Evolutionary conservation across 1,284 basidiomycete species (phyloP).

Genomic region (Irpex lacteus): DNA sequence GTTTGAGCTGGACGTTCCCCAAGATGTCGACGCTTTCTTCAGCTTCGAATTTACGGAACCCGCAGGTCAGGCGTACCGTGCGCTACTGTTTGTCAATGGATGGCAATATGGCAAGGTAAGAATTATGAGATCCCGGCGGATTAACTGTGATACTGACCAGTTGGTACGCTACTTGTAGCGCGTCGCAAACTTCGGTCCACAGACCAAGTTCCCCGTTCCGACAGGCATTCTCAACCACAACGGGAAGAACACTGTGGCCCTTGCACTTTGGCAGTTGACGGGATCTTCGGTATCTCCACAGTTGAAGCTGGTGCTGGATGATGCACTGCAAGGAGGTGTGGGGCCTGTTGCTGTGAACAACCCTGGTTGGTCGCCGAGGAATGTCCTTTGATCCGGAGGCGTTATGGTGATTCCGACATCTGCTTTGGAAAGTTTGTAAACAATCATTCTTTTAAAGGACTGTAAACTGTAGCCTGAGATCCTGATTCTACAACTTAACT

Average conservation of each 20-base stretch:
- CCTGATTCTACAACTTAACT: no score
- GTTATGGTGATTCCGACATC: no score
- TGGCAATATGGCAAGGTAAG: conserved; percentile 85
- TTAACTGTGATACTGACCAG: conserved; percentile 2
- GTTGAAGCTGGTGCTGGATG: conserved; percentile 55
- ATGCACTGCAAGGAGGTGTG: conserved; percentile 64
- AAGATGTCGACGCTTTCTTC: conserved; percentile 59
- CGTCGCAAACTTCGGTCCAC: conserved; percentile 47
- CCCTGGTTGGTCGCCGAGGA: conserved; percentile 47
- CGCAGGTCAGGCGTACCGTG: conserved; percentile 57
- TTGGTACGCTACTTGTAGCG: conserved; percentile 25
- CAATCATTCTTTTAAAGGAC: background rate
- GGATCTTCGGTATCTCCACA: conserved; percentile 45
- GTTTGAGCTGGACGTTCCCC: conserved; percentile 58
- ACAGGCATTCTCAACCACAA: conserved; percentile 71
- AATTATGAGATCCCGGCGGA: background rate
- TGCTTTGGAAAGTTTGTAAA: background rate
- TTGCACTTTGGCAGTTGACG: conserved; percentile 69
- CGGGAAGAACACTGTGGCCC: conserved; percentile 69
- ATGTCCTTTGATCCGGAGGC: background rate
- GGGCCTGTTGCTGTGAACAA: conserved; percentile 56
- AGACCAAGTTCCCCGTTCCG: conserved; percentile 75
- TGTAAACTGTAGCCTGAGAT: no score
- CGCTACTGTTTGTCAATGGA: conserved; percentile 76
- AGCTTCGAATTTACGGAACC: conserved; percentile 56